Conservation (phyloP, 805 yeast species). For the Lachancea quebecensis region DNA sequence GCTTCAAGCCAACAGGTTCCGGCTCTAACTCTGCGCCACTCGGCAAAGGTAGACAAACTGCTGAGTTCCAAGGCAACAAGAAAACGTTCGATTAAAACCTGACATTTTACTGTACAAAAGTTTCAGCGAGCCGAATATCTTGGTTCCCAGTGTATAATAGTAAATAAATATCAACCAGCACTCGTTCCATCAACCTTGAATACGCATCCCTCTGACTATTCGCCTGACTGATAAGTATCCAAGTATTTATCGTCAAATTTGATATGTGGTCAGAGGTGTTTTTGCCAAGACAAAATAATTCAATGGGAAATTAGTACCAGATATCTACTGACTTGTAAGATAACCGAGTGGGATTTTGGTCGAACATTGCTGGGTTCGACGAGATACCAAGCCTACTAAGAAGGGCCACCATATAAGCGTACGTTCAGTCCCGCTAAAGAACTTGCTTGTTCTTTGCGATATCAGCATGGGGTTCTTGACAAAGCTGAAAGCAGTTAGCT, state of each 20-base stretch:
- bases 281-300: not conserved
- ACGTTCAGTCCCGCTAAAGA: no score
- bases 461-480: slow-evolving; percentile 5
- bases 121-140: slow-evolving; percentile 1
- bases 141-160: slow-evolving; percentile 6
- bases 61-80: slow-evolving; percentile 77
- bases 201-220: no score
- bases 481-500: not conserved
- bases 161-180: not conserved
- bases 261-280: not conserved
- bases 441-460: not conserved
- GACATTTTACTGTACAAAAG: not conserved
- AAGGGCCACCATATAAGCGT: no score
- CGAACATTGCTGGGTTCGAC: no score
- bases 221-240: no score
- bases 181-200: not conserved
- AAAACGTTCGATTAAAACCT: slow-evolving; percentile 63
- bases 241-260: no score
- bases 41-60: slow-evolving; percentile 34
- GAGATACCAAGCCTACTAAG: no score
- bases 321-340: not conserved
- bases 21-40: slow-evolving; percentile 65
- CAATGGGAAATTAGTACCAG: not conserved
- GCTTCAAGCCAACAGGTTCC: slow-evolving; percentile 36
- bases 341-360: no score